Percentiles rank a stretch among this genome's conserved stretches.
phyloP scores from a whole-genome alignment of 1,284 basidiomycete genomes.

The Paramarasmius palmivorus region DNA sequence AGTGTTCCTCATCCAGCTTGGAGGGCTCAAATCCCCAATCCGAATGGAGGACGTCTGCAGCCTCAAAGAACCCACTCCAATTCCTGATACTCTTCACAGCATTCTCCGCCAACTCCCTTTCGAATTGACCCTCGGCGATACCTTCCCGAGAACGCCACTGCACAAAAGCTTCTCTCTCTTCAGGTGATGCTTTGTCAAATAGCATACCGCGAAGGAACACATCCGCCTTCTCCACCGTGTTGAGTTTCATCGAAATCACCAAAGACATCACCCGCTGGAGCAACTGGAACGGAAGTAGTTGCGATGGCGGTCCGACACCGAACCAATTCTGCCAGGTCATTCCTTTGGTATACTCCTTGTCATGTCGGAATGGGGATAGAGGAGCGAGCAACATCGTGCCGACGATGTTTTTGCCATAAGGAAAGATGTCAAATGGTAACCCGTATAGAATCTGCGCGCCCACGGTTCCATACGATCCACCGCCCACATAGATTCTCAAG shows the following conservation, averaged over 20 bases:
- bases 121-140: conserved; percentile 35
- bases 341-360: conserved; percentile 34
- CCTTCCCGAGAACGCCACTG: conserved; percentile 37
- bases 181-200: conserved; percentile 40
- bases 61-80: conserved; percentile 45
- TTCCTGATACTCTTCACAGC: conserved; percentile 38
- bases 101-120: conserved; percentile 36
- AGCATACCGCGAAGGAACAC: conserved; percentile 30
- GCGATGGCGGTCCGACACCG: conserved; percentile 34
- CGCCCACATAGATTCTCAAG: conserved; percentile 40
- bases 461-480: conserved; percentile 48
- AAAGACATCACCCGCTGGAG: conserved; percentile 25
- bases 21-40: conserved; percentile 48
- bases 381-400: conserved; percentile 41
- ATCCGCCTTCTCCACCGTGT: conserved; percentile 35
- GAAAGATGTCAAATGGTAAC: conserved; percentile 45
- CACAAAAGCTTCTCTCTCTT: conserved; percentile 35
- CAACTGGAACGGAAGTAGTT: conserved; percentile 33
- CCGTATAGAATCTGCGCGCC: conserved; percentile 51
- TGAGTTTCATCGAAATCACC: conserved; percentile 23
- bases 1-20: conserved; percentile 40
- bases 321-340: conserved; percentile 42
- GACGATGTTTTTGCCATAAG: conserved; percentile 39
- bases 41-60: conserved; percentile 34
- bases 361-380: conserved; percentile 38